Conservation (phyloP, 352 stramenopile species). For the Pythium monospermum region DNA sequence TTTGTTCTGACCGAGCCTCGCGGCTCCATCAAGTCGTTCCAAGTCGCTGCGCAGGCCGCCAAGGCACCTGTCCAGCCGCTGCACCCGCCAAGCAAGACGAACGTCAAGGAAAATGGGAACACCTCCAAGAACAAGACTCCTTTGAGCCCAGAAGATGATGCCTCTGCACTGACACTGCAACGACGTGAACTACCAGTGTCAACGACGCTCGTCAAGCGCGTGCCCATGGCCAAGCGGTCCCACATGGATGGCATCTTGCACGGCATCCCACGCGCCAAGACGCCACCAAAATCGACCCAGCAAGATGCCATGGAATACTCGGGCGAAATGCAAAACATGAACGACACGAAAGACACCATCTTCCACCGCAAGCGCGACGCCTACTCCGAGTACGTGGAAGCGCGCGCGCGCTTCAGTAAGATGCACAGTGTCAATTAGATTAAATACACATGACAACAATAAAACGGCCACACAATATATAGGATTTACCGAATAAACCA, state of each 20-base stretch:
- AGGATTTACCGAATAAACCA: no score
- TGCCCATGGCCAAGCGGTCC: slow-evolving; percentile 61
- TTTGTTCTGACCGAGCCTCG: slow-evolving; percentile 64
- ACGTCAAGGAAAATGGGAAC: slow-evolving; percentile 37
- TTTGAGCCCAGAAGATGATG: slow-evolving; percentile 3
- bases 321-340: slow-evolving; percentile 74
- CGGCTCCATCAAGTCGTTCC: slow-evolving; percentile 39
- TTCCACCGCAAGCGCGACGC: slow-evolving; percentile 79
- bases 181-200: slow-evolving; percentile 15
- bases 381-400: slow-evolving; percentile 87
- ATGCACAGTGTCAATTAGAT: slow-evolving; percentile 83
- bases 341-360: slow-evolving; percentile 61
- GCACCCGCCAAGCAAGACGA: slow-evolving; percentile 25
- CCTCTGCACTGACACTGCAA: slow-evolving; percentile 7
- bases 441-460: background rate
- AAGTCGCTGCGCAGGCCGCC: slow-evolving; percentile 39
- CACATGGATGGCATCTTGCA: slow-evolving; percentile 77
- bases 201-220: slow-evolving; percentile 16
- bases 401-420: slow-evolving; percentile 83
- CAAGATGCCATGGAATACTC: slow-evolving; percentile 58
- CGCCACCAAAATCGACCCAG: slow-evolving; percentile 34
- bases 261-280: slow-evolving; percentile 38
- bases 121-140: slow-evolving; percentile 5
- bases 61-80: slow-evolving; percentile 52
- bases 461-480: no score